Base-by-base conservation (phyloP, 1,139 yeast genomes). In the Kurtzmaniella quercitrusa region DNA sequence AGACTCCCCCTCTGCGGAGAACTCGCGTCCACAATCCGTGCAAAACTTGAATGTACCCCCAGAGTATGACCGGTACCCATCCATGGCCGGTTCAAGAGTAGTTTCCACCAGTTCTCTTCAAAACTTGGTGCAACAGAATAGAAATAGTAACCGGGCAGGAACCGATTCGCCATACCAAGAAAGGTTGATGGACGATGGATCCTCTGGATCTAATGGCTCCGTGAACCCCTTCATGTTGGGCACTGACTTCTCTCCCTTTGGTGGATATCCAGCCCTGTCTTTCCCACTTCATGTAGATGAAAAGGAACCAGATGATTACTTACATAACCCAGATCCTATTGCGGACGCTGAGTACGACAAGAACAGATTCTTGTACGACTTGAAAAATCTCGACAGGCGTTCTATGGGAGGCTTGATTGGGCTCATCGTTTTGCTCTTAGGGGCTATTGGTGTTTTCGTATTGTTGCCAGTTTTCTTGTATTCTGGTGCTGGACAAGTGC, bases 61-160 rank as follows among this genome's bases (percentile, higher is more conserved):
- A 0, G 82, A 77, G 49, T 79, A 66, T 51, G 85, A 79, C 54
- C 65, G 85, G 52, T 80, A 79, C 52, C 85, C 85, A 2, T 63
- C 75, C 7, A 60, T 77, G 53, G 73, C 72, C 6, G 77, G 77
- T 9, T 70, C 79, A 21, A 62, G 80, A 48, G 73, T 68, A 17
- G 73, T 71, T 0, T 70, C 79, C 49, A 68, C 75, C 4, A 59
- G 73, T 1, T 72, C 78, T 1, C 56, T 73, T 37, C 38, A 36
- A 19, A 19, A 36, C 16, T 36, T 36, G 38, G 38, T 19, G 14
- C 27, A 36, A 12, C 38, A 36, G 21, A 15, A 15, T 15, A 17
- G n/a, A 16, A 34, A 34, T 34, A 19, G 21, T 34, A 34, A 34
- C 23, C 23, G 37, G 37, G 23, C 19, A 34, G 21, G 37, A 11